Evolutionary conservation across 805 yeast genomes (phyloP), one percentile per base, ranked within the genome.

Genomic region (Candida incommunis): DNA sequence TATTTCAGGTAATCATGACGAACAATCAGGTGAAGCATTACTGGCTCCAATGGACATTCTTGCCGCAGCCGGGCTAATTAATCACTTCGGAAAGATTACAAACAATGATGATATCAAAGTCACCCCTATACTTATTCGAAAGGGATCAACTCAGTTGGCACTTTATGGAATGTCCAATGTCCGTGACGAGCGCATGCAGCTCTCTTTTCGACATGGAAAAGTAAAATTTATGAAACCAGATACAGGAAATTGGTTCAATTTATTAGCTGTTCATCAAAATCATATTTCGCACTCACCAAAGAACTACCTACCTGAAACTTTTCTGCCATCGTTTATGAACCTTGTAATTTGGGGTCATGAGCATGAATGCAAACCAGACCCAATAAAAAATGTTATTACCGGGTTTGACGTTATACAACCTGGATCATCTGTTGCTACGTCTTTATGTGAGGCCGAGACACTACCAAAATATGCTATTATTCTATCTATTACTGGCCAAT

Each of bases 321-420:
- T 83, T 53, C 64, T 92, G 22, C 98, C 97, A 0, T 66, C 71
- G 5, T 87, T 88, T 57, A 55, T 92, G 41, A 87, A 92, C 57
- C 67, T 90, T 46, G 79, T 92, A 0, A 65, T 88, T 1, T 92
- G 98, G 98, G 98, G 98, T 16, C 98, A 92, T 61, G 98, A 92
- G 59, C 98, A 92, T 62, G 96, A 92, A 58, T 86, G 96, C 56
- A 70, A 80, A 3, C 84, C 90, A 1, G 75, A 74, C 47, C 76
- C 94, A 0, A 71, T 68, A 1, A 48, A 54, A 3, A 74, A 71
- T 48, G 67, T 75, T 1, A 70, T 69, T 9, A 72, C 72, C 2
- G 81, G 80, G 1, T 86, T 90, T 56, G 76, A 76, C 45, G 86
- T 87, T 0, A 68, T 92, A 31, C 96, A 87, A 58, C 92, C 95